A percentile compares a stretch with the other conserved stretches of the same genome.
These are phyloP conservation scores for Leptomonas seymouri DNA, from an alignment of 208 protist species.

Conservation along the genomic window DNA sequence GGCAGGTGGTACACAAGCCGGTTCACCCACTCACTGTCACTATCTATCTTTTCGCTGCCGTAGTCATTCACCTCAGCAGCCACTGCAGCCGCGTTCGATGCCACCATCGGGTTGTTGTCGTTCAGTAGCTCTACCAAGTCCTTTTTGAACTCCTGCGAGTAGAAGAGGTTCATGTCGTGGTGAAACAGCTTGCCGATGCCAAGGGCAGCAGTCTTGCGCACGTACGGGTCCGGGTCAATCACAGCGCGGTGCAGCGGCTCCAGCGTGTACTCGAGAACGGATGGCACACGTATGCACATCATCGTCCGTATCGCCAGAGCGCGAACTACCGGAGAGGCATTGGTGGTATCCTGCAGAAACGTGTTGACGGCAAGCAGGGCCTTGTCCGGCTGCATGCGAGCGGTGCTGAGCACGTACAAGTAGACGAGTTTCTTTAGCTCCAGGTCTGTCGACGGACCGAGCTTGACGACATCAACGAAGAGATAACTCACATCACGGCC, in stretches of 20 bases:
- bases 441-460: constrained; percentile 98
- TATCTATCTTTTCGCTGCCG: constrained; percentile 40
- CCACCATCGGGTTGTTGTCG: constrained; percentile 98
- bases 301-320: constrained; percentile 99
- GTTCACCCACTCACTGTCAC: constrained; percentile 87
- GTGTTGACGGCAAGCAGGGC: constrained; percentile 99
- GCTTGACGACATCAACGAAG: constrained; percentile 98
- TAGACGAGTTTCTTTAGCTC: constrained; percentile 99
- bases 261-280: constrained; percentile 98
- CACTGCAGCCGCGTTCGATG: constrained; percentile 98
- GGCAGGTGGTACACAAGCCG: constrained; percentile 96
- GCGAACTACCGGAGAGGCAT: constrained; percentile 97
- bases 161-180: constrained; percentile 95
- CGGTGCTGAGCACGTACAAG: constrained; percentile 99
- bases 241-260: constrained; percentile 95
- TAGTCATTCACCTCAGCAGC: constrained; percentile 94
- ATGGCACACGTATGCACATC: constrained; percentile 98
- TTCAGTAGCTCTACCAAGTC: constrained; percentile 92
- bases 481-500: constrained; percentile 98
- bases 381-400: constrained; percentile 98
- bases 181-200: constrained; percentile 99
- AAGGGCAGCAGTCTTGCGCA: constrained; percentile 99
- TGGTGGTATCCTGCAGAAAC: constrained; percentile 96
- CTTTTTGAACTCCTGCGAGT: constrained; percentile 92
- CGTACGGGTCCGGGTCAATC: constrained; percentile 98